Evolutionary conservation across 495 filamentous ascomycete genomes (phyloP), one percentile per base, ranked within the genome.

Genomic region (Thermochaetoides thermophila): DNA sequence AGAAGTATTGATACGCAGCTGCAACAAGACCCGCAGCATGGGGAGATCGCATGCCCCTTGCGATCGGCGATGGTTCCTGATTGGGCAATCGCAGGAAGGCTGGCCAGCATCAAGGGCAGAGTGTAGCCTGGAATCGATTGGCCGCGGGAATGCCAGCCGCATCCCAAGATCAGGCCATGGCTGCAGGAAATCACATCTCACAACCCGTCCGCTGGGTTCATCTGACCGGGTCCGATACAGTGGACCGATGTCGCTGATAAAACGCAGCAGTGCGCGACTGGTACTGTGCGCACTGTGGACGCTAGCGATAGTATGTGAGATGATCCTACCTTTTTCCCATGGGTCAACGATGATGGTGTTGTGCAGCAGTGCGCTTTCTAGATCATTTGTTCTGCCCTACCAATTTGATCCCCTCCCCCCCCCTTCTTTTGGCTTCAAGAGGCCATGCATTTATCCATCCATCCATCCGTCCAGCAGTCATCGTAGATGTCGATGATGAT

Each of bases 201-300:
- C 47, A 37, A 49, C 49, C 43, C 44, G 43, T 31, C 43, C 45
- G 29, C 43, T 52, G 49, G 49, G 49, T 44, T 49, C 35, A 31
- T 40, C 38, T 22, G 35, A 27, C 36, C 27, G 30, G 28, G 22
- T 31, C 32, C n/a, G 20, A 12, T 15, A 5, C n/a, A n/a, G n/a
- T n/a, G n/a, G n/a, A 37, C 41, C 35, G 34, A 44, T 44, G 47
- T 47, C 37, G 44, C 19, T 9, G 20, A 10, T 7, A 27, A 29
- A 11, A 5, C 4, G 7, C 14, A 25, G n/a, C 16, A 20, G 25
- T 28, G 7, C 19, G 14, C 11, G 35, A n/a, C n/a, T 17, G 19
- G 19, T 21, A 17, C 7, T 17, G 10, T 2, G 18, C 19, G 14
- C 18, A 17, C 34, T 36, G 34, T 29, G 27, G 26, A 29, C 16